Evolutionary conservation across 805 yeast species (phyloP).

Genomic region (Kodamaea sagamina): DNA sequence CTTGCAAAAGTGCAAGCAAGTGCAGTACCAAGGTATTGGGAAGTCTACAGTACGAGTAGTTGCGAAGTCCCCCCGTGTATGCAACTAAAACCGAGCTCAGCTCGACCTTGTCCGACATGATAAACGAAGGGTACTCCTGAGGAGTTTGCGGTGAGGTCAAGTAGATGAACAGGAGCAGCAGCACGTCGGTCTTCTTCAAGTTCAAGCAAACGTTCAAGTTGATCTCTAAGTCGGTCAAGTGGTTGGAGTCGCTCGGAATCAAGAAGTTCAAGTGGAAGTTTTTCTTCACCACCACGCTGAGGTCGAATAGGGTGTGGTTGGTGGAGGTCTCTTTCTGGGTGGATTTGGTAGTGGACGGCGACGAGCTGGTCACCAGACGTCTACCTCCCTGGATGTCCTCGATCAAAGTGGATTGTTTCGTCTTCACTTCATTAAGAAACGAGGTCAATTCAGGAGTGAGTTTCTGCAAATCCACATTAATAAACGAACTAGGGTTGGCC

Average conservation of each 20-base stretch:
- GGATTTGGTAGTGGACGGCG: neutral
- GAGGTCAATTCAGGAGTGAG: conserved; percentile 62
- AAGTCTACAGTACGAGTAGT: conserved; percentile 39
- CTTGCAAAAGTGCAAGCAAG: conserved; percentile 25
- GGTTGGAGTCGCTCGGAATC: conserved; percentile 36
- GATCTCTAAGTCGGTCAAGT: conserved; percentile 34
- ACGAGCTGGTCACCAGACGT: conserved; percentile 4
- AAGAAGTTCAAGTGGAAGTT: conserved; percentile 37
- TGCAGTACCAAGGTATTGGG: conserved; percentile 31
- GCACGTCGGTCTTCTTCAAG: conserved; percentile 23
- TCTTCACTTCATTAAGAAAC: conserved; percentile 27
- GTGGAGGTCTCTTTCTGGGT: neutral
- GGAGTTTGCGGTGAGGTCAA: conserved; percentile 20
- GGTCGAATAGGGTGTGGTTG: conserved; percentile 31
- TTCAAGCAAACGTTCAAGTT: conserved; percentile 37
- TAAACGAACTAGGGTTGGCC: conserved; percentile 55
- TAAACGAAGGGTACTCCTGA: conserved; percentile 30
- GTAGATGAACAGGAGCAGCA: conserved; percentile 15
- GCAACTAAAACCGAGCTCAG: conserved; percentile 34
- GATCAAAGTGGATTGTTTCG: conserved; percentile 12
- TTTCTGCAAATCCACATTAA: conserved; percentile 58
- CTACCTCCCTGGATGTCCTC: conserved; percentile 9
- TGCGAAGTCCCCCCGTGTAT: conserved; percentile 43
- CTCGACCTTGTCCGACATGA: conserved; percentile 30
- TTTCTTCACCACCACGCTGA: conserved; percentile 34